Base-by-base conservation (phyloP, 2,329 filamentous ascomycete species). In the Diaporthe sp. region DNA sequence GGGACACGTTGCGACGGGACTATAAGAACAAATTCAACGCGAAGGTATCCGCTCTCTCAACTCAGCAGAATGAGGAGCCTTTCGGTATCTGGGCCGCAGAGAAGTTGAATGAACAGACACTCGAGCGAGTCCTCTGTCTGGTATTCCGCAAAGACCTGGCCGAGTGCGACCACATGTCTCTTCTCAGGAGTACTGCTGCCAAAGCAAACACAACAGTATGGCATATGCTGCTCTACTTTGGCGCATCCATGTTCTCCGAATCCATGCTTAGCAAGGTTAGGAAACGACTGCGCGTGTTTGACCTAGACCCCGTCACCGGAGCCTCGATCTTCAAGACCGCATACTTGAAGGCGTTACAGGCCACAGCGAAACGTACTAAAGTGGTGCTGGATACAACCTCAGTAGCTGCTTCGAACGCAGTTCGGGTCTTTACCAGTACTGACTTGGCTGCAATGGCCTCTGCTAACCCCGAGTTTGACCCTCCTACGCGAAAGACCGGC, bases 381-480 rank as follows among this genome's bases (percentile, higher is more conserved):
- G 42, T 61, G 15, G 31, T 10, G 13, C 17, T 76, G 28, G 55
- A 76, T 34, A 73, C 74, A 10, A 76, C 71, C 17, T 34, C 60
- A 9, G 42, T 73, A 17, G n/a, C 71, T 25, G 57, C 60, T n/a
- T 28, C 39, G 7, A 47, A 34, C 25, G 22, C 47, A 22, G 49
- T 10, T 25, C 71, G 71, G 9, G 17, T 73, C 3, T 65, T 73
- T 37, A 44, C 20, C 10, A 42, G 44, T 13, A 37, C 61, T 70
- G 74, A 73, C 15, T 17, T 73, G 12, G 37, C 44, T 25, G 61
- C 44, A 9, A 49, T 76, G 70, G 74, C 71, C 47, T 58, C 74
- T 20, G 71, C 74, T 7, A 76, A 76, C 39, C 74, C 74, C 2
- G 74, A 76, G 15, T 76, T 76, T 25, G 51, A 76, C 37, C 58